Conservation (phyloP, 176 grass and related monocot genomes). For the Zoysia japonica region DNA sequence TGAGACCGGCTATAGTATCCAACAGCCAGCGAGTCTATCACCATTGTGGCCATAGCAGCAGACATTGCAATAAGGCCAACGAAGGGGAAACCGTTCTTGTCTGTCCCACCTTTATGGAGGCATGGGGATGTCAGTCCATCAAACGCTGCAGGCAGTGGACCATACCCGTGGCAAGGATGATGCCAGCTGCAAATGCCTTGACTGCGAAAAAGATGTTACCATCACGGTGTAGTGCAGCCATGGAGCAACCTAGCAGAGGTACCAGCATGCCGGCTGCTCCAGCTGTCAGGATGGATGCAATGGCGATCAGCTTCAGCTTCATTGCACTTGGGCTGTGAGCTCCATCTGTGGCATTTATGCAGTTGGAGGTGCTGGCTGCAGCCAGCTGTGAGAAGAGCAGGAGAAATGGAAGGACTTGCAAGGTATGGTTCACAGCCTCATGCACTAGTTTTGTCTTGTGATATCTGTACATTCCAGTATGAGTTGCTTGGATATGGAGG, state of each 20-base stretch:
- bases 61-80: slow-evolving; percentile 75
- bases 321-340: slow-evolving; percentile 35
- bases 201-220: slow-evolving; percentile 73
- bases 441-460: slow-evolving; percentile 22
- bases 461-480: slow-evolving; percentile 21
- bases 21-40: slow-evolving; percentile 84
- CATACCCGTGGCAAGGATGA: slow-evolving; percentile 89
- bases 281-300: slow-evolving; percentile 80
- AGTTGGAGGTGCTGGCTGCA: slow-evolving; percentile 50
- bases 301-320: slow-evolving; percentile 68
- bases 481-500: slow-evolving; percentile 11
- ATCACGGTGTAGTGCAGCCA: slow-evolving; percentile 52
- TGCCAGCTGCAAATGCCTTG: slow-evolving; percentile 86
- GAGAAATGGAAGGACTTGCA: slow-evolving; percentile 54
- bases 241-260: slow-evolving; percentile 74
- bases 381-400: slow-evolving; percentile 55
- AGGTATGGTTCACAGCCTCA: slow-evolving; percentile 46
- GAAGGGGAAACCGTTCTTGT: slow-evolving; percentile 61
- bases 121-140: slow-evolving; percentile 77
- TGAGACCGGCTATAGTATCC: slow-evolving; percentile 80
- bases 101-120: slow-evolving; percentile 43
- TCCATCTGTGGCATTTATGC: slow-evolving; percentile 45
- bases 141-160: slow-evolving; percentile 83
- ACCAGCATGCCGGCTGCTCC: slow-evolving; percentile 75
- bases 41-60: slow-evolving; percentile 76